Percentiles rank a stretch among this genome's conserved stretches.
Evolutionary conservation across 1,284 basidiomycete species (phyloP).

Genomic region (Puccinia hordei): DNA sequence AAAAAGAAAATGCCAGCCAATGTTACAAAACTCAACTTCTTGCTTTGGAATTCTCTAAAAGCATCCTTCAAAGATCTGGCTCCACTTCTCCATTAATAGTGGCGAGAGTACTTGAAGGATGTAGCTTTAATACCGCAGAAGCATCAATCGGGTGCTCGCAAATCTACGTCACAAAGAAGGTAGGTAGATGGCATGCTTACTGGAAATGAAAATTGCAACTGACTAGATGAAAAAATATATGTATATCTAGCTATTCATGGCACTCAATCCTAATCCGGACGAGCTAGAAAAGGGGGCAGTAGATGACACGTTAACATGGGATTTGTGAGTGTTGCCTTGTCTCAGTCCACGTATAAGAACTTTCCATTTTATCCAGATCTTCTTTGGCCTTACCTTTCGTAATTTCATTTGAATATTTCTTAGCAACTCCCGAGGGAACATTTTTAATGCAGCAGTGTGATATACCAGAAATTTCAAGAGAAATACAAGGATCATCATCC

Average conservation of each 20-base stretch:
- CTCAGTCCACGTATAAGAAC: not conserved
- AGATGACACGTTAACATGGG: slow-evolving; percentile 11
- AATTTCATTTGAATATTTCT: not conserved
- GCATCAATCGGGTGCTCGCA: slow-evolving; percentile 19
- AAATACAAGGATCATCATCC: too few relatives aligned
- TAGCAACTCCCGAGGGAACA: slow-evolving; percentile 16
- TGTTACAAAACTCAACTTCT: not conserved
- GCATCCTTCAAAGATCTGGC: slow-evolving; percentile 7
- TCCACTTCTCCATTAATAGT: not conserved
- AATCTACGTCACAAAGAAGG: slow-evolving; percentile 29
- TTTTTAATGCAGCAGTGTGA: slow-evolving; percentile 23
- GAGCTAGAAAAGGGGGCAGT: slow-evolving; percentile 15
- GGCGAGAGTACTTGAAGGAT: slow-evolving; percentile 19
- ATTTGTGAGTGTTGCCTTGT: slow-evolving; percentile 8
- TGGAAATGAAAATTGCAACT: not conserved
- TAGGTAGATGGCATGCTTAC: not conserved
- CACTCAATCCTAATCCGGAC: slow-evolving; percentile 17
- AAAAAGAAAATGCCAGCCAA: not conserved
- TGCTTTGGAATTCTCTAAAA: not conserved
- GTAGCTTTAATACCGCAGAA: slow-evolving; percentile 23
- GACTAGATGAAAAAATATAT: not conserved
- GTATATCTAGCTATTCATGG: slow-evolving; percentile 8
- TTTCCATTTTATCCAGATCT: too few relatives aligned
- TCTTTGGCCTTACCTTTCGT: not conserved
- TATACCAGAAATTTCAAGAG: too few relatives aligned